These are phyloP conservation scores for Phytopythium mirpurense DNA, from an alignment of 352 stramenopile genomes.

Conservation along the genomic window DNA sequence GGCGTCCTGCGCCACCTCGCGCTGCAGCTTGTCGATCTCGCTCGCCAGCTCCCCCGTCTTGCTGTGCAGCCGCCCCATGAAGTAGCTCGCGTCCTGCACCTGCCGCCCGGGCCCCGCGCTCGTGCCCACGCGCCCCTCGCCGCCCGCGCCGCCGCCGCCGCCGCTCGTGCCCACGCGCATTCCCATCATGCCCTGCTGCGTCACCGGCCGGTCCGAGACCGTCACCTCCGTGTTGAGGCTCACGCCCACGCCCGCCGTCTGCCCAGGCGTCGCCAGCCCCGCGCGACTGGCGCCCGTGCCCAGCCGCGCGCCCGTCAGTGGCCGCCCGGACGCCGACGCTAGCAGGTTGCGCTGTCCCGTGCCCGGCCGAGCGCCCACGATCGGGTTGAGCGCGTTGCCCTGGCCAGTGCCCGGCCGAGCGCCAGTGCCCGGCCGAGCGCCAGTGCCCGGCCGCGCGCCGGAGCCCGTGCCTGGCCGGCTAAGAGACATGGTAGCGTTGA, in stretches of 20 bases:
- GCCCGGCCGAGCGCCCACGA: constrained; percentile 41
- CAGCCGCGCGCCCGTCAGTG: constrained; percentile 42
- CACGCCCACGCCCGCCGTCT: constrained; percentile 65
- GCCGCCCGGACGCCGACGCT: constrained; percentile 41
- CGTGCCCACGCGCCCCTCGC: background rate
- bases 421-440: background rate
- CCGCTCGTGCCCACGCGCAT: constrained; percentile 70
- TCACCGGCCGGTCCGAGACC: constrained; percentile 89
- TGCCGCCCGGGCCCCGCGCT: constrained; percentile 64
- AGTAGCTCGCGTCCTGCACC: constrained; percentile 88
- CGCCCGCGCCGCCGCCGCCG: background rate
- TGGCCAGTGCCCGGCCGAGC: constrained; percentile 52
- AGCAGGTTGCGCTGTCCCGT: constrained; percentile 48
- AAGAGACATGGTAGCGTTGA: too few relatives aligned
- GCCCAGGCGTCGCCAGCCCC: constrained; percentile 42
- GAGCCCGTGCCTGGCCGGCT: constrained; percentile 2
- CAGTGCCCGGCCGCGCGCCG: constrained; percentile 1
- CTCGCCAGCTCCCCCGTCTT: constrained; percentile 85
- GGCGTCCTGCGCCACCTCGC: constrained; percentile 81
- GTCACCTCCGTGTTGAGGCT: constrained; percentile 90
- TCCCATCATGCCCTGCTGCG: constrained; percentile 90
- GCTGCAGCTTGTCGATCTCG: constrained; percentile 78
- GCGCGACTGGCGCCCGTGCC: constrained; percentile 42
- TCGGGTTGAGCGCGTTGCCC: constrained; percentile 38
- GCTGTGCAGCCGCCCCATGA: constrained; percentile 86